Base-by-base conservation (phyloP, 805 yeast genomes). In the Tetrapisispora namnaoensis region DNA sequence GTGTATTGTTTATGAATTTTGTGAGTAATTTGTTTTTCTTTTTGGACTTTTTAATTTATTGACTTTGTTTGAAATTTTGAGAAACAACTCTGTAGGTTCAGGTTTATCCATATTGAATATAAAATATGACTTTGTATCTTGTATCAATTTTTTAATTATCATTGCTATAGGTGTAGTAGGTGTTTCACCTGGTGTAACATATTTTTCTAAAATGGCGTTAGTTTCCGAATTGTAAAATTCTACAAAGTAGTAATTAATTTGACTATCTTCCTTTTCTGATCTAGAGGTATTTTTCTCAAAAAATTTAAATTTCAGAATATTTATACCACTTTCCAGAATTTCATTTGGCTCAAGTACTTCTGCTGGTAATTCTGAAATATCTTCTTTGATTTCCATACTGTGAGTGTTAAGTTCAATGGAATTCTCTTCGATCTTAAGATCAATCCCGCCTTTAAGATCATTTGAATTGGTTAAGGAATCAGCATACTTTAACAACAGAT, bases 91-190 rank as follows among this genome's bases (percentile, higher is more conserved):
- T 9, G 55, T 48, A 7, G 47, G 51, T 14, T 59, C 56, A 4
- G 46, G 51, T 28, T 52, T 41, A 34, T 56, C 52, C 30, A 70
- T 44, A 45, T 66, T 61, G 45, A 68, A 58, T 5, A 72, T 44
- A 30, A 68, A 61, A 36, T 71, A 59, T 28, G 70, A 57, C 50
- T 70, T 71, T 32, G 74, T 67, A 38, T 66, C 62, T 11, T 58
- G 52, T 27, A 68, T 53, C 18, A 69, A 40, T 30, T 60, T 58
- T 41, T 56, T 58, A n/a, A 62, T 51, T 32, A 63, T 55, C 35
- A 56, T 47, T 14, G 59, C 53, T n/a, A 62, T 53, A n/a, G 63
- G 62, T 16, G 58, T 54, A 9, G 51, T 49, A 16, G 49, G 27
- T 20, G 45, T 43, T 21, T 53, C 48, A 24, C 42, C 41, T 13